These are phyloP conservation scores for Trypanosoma platydactyli DNA, from an alignment of 208 protist genomes.

Conservation along the genomic window DNA sequence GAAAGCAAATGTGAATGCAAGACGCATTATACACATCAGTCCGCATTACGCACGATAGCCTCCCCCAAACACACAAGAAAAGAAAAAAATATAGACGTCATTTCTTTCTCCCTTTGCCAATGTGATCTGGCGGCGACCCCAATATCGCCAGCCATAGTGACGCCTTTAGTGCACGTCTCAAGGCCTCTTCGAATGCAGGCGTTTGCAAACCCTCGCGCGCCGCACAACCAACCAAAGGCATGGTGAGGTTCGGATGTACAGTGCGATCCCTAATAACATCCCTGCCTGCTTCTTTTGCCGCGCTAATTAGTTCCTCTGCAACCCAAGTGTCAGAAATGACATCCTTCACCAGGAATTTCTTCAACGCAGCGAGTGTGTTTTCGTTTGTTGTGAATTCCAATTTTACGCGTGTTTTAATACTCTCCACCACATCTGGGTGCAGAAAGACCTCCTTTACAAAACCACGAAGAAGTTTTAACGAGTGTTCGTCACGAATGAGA, in stretches of 20 bases:
- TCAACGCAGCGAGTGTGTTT: conserved; percentile 43
- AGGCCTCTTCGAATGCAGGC: conserved; percentile 38
- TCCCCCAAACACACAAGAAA: no score
- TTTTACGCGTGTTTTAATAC: conserved; percentile 60
- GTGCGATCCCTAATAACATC: conserved; percentile 51
- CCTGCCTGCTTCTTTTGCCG: conserved; percentile 50
- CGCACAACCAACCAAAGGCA: conserved; percentile 46
- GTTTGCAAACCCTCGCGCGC: conserved; percentile 40
- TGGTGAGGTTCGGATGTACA: conserved; percentile 52
- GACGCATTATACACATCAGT: no score
- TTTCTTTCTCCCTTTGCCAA: background rate
- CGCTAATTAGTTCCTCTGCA: conserved; percentile 74
- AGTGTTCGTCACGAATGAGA: conserved; percentile 46
- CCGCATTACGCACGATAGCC: no score
- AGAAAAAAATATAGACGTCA: background rate
- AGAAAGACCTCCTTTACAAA: conserved; percentile 65
- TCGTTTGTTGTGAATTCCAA: conserved; percentile 61
- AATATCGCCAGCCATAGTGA: conserved; percentile 59
- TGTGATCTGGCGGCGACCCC: conserved; percentile 38
- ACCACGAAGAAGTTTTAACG: conserved; percentile 34
- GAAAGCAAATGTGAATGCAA: no score
- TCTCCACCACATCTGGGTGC: conserved; percentile 47
- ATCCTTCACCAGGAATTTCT: conserved; percentile 67
- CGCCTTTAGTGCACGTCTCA: conserved; percentile 26
- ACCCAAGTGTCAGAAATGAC: conserved; percentile 83